Evolutionary conservation across 345 rosid genomes (phyloP).

Genomic region (Psidium guajava): DNA sequence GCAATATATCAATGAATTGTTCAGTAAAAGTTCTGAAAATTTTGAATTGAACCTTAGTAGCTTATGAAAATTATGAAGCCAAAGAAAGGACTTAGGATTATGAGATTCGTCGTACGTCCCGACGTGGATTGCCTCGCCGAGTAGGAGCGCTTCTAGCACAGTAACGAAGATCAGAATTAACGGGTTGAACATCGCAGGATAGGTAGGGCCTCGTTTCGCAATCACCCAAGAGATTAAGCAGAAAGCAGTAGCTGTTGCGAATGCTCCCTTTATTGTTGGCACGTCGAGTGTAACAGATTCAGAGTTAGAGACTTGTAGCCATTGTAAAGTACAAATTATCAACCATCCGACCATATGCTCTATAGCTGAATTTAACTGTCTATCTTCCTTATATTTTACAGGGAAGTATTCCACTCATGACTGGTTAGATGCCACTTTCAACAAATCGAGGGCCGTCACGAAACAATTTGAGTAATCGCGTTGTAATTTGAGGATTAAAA

Average conservation of each 20-base stretch:
- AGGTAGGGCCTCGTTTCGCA: conserved; percentile 35
- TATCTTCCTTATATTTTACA: no score
- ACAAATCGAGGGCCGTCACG: not conserved
- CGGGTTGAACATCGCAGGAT: conserved; percentile 47
- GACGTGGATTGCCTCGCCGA: conserved; percentile 16
- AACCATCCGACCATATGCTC: no score
- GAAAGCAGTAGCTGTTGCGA: conserved; percentile 29
- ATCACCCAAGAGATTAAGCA: conserved; percentile 21
- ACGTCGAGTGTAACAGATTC: not conserved
- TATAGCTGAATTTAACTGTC: no score
- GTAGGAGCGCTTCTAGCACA: conserved; percentile 21
- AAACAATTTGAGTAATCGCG: not conserved
- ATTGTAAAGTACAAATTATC: no score
- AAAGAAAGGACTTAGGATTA: not conserved
- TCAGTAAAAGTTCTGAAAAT: not conserved
- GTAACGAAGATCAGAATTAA: conserved; percentile 28
- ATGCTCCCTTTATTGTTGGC: conserved; percentile 18
- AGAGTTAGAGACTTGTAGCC: no score
- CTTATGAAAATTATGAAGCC: not conserved
- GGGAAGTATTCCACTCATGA: not conserved
- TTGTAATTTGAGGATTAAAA: not conserved
- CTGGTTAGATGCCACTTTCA: not conserved
- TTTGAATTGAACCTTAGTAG: not conserved
- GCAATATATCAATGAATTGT: not conserved
- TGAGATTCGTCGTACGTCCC: conserved; percentile 17